Evolutionary conservation across 108 stramenopile species (phyloP).

Genomic region (Skeletonema menzelii): DNA sequence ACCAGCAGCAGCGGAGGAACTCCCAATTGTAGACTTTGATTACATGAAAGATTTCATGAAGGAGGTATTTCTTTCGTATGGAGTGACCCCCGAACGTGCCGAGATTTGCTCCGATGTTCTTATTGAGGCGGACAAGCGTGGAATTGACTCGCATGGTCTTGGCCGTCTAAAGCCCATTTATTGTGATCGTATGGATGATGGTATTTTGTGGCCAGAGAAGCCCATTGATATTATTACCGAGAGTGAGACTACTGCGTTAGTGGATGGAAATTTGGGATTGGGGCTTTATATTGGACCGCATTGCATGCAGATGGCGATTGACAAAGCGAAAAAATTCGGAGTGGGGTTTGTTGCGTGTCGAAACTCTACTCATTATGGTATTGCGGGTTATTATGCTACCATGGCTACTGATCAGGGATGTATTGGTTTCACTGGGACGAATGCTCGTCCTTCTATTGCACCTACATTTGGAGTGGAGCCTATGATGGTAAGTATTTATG

Average conservation of each 20-base stretch:
- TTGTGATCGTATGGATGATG: slow-evolving; percentile 67
- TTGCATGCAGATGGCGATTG: slow-evolving; percentile 72
- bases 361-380: slow-evolving; percentile 72
- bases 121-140: slow-evolving; percentile 67
- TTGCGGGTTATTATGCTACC: slow-evolving; percentile 70
- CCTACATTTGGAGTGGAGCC: slow-evolving; percentile 71
- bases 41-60: slow-evolving; percentile 70
- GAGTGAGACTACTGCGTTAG: slow-evolving; percentile 49
- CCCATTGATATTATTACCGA: slow-evolving; percentile 57
- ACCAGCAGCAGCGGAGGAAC: slow-evolving; percentile 27
- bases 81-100: slow-evolving; percentile 48
- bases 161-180: slow-evolving; percentile 71
- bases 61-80: slow-evolving; percentile 57
- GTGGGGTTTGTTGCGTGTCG: slow-evolving; percentile 61
- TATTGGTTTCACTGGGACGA: slow-evolving; percentile 66
- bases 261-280: slow-evolving; percentile 65
- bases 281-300: slow-evolving; percentile 72
- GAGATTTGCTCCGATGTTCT: slow-evolving; percentile 64
- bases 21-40: slow-evolving; percentile 54
- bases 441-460: slow-evolving; percentile 67
- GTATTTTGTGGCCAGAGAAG: slow-evolving; percentile 53
- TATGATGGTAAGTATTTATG: slow-evolving; percentile 42
- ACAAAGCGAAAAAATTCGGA: slow-evolving; percentile 66
- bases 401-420: slow-evolving; percentile 68
- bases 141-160: slow-evolving; percentile 71